Percentiles rank a stretch among this genome's conserved stretches.
phyloP scores from a whole-genome alignment of 1,284 basidiomycete genomes.

The Violaceomyces palustris region DNA sequence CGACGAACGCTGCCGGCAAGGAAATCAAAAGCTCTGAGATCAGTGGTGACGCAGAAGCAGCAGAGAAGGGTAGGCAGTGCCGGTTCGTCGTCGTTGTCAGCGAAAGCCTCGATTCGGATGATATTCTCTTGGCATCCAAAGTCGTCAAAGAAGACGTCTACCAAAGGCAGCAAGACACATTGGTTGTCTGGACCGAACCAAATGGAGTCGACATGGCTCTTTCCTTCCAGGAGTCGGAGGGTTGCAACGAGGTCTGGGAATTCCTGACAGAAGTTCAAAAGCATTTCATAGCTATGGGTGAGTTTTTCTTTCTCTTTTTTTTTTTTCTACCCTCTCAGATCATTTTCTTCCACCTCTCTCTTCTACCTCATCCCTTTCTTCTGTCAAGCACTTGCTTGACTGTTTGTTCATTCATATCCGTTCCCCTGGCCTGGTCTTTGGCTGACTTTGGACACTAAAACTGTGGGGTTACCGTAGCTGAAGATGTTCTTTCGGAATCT shows the following conservation, averaged over 20 bases:
- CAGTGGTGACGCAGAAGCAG: slow-evolving; percentile 5
- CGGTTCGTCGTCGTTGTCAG: slow-evolving; percentile 47
- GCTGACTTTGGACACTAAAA: too few relatives aligned
- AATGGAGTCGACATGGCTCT: slow-evolving; percentile 91
- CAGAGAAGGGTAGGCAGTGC: slow-evolving; percentile 12
- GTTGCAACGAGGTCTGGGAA: slow-evolving; percentile 94
- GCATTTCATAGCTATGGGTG: slow-evolving; percentile 58
- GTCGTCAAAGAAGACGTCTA: slow-evolving; percentile 52
- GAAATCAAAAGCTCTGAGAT: too few relatives aligned
- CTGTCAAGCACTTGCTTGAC: too few relatives aligned
- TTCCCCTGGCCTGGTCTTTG: too few relatives aligned
- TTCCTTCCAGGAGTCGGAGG: slow-evolving; percentile 93
- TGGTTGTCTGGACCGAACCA: slow-evolving; percentile 98
- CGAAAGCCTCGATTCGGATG: slow-evolving; percentile 44
- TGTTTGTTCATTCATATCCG: too few relatives aligned
- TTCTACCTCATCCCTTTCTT: not conserved
- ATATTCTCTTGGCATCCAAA: slow-evolving; percentile 41
- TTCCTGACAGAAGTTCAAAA: slow-evolving; percentile 93
- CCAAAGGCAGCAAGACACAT: slow-evolving; percentile 64
- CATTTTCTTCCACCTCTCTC: too few relatives aligned
- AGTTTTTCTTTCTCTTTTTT: not conserved
- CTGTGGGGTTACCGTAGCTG: too few relatives aligned
- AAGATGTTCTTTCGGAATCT: slow-evolving; percentile 32
- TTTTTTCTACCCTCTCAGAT: too few relatives aligned
- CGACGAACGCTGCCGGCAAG: slow-evolving; percentile 29